Evolutionary conservation across 2,329 filamentous ascomycete genomes (phyloP).

Genomic region (Tolypocladium paradoxum): DNA sequence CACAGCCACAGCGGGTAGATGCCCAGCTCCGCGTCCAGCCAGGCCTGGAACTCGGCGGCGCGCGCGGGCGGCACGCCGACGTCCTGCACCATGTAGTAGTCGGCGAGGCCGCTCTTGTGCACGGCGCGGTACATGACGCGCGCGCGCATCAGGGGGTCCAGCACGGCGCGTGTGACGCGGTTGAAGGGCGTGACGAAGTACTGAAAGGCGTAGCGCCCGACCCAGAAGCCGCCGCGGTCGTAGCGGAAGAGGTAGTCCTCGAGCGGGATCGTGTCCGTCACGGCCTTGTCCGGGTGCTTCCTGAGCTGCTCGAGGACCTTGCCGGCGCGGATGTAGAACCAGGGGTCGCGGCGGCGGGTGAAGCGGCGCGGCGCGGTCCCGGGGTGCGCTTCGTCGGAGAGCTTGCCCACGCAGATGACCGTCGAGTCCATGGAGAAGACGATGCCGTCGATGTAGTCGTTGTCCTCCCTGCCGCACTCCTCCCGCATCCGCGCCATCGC

Average conservation of each 20-base stretch:
- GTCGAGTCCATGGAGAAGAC: slow-evolving; percentile 44
- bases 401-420: slow-evolving; percentile 49
- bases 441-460: slow-evolving; percentile 62
- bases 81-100: slow-evolving; percentile 55
- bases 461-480: slow-evolving; percentile 23
- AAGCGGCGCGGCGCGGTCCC: slow-evolving; percentile 32
- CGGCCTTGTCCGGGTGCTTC: slow-evolving; percentile 6
- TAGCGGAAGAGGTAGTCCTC: slow-evolving; percentile 61
- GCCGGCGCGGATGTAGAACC: slow-evolving; percentile 63
- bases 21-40: slow-evolving; percentile 31
- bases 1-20: slow-evolving; percentile 50
- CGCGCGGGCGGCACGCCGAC: slow-evolving; percentile 38
- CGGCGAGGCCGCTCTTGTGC: slow-evolving; percentile 48
- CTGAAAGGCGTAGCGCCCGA: slow-evolving; percentile 47
- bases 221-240: slow-evolving; percentile 61
- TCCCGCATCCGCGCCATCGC: slow-evolving; percentile 33
- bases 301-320: slow-evolving; percentile 21
- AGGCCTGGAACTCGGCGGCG: slow-evolving; percentile 33
- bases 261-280: slow-evolving; percentile 46
- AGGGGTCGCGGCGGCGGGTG: slow-evolving; percentile 50
- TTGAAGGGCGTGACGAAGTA: slow-evolving; percentile 60
- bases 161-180: slow-evolving; percentile 45
- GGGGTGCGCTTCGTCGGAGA: slow-evolving; percentile 35
- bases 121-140: slow-evolving; percentile 55
- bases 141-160: slow-evolving; percentile 53